phyloP scores from a whole-genome alignment of 495 filamentous ascomycete genomes.

The Paragyromitra xinjiangensis region DNA sequence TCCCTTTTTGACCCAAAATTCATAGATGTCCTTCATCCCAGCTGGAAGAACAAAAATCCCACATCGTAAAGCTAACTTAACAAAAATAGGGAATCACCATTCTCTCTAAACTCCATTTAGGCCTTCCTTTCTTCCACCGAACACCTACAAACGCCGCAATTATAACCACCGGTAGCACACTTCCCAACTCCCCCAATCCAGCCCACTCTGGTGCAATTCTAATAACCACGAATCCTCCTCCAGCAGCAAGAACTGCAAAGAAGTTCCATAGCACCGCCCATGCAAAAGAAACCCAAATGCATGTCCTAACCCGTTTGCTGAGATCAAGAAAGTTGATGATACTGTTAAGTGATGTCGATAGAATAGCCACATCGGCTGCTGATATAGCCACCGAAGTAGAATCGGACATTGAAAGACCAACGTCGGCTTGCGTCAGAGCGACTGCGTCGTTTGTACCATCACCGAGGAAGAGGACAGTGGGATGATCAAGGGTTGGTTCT shows the following conservation, averaged over 20 bases:
- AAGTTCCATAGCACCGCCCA: conserved; percentile 81
- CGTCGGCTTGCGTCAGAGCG: conserved; percentile 74
- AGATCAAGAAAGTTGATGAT: conserved; percentile 69
- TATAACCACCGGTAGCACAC: conserved; percentile 76
- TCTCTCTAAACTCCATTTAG: not conserved
- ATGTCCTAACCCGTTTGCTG: conserved; percentile 64
- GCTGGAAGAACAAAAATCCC: not conserved
- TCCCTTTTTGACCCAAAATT: not conserved
- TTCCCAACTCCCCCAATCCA: conserved; percentile 79
- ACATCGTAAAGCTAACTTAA: not conserved
- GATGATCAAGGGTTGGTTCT: conserved; percentile 37
- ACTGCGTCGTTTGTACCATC: conserved; percentile 85
- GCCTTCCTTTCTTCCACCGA: conserved; percentile 24
- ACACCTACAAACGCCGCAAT: conserved; percentile 60
- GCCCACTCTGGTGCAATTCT: conserved; percentile 78
- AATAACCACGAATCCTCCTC: conserved; percentile 71
- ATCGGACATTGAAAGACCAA: conserved; percentile 69
- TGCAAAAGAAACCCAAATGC: conserved; percentile 75
- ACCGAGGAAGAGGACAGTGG: conserved; percentile 71
- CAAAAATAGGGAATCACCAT: conserved; percentile 10
- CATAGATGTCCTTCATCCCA: not conserved
- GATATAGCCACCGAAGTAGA: conserved; percentile 72
- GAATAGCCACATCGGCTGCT: conserved; percentile 75
- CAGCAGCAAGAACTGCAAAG: conserved; percentile 74
- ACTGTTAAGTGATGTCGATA: conserved; percentile 66